A percentile compares a stretch with the other conserved stretches of the same genome.
Conservation (phyloP, 2,329 filamentous ascomycete genomes). For the Phaeophleospora eucalypticola region DNA sequence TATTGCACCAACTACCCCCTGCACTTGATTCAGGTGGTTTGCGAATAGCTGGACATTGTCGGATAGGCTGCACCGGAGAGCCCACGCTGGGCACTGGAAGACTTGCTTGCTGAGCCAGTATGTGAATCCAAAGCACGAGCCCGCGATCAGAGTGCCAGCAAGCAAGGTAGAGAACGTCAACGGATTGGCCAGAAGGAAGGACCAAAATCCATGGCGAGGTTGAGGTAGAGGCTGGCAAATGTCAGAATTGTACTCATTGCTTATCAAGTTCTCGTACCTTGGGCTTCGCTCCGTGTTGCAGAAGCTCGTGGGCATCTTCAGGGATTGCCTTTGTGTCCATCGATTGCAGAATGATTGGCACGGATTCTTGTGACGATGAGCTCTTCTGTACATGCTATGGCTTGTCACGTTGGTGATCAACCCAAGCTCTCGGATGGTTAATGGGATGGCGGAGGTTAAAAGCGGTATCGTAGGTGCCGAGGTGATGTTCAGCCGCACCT, state of each 20-base stretch:
- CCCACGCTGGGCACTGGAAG: slow-evolving; percentile 1
- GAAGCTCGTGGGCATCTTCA: neutral
- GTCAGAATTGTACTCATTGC: neutral
- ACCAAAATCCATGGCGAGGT: neutral
- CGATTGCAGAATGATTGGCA: too few relatives aligned
- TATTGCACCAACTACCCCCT: neutral
- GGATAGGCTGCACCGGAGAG: neutral
- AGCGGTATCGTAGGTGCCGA: too few relatives aligned
- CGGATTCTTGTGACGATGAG: too few relatives aligned
- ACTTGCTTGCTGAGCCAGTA: slow-evolving; percentile 3
- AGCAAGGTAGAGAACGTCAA: neutral
- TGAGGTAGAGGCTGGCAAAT: neutral
- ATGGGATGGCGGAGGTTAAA: too few relatives aligned
- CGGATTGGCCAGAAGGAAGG: neutral
- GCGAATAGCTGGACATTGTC: neutral
- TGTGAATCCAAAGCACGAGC: slow-evolving; percentile 1
- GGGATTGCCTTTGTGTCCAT: too few relatives aligned
- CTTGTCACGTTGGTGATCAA: too few relatives aligned
- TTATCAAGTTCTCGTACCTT: neutral
- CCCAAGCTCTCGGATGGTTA: too few relatives aligned
- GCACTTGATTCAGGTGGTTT: neutral
- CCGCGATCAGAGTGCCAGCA: neutral
- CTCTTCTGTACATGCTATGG: too few relatives aligned
- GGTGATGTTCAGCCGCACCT: too few relatives aligned
- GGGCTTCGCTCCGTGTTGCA: neutral